phyloP scores from a whole-genome alignment of 2,329 filamentous ascomycete genomes.

The Sporothrix pallida region DNA sequence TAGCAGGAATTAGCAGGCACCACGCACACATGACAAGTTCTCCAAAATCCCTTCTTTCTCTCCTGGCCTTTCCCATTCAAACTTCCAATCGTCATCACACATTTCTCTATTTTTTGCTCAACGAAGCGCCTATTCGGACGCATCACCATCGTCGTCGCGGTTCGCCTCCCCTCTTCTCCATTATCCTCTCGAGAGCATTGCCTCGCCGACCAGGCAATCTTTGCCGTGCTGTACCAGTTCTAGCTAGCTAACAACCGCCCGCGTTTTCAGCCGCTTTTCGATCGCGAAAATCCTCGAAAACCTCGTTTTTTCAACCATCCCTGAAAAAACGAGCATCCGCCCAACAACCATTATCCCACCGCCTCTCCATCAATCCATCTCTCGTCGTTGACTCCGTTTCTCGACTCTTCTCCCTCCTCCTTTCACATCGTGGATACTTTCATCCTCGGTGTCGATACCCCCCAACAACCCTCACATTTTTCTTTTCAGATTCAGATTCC shows the following conservation, averaged over 20 bases:
- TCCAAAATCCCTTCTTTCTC: conserved; percentile 34
- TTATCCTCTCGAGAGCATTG: conserved; percentile 19
- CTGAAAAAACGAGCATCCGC: conserved; percentile 14
- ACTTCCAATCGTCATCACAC: conserved; percentile 31
- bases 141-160: conserved; percentile 20
- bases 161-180: conserved; percentile 23
- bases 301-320: conserved; percentile 23
- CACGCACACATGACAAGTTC: conserved; percentile 33
- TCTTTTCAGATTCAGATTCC: conserved; percentile 42
- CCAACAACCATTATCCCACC: not conserved
- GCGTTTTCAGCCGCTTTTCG: conserved; percentile 10
- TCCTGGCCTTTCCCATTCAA: conserved; percentile 26
- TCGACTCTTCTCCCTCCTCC: conserved; percentile 18
- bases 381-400: not conserved
- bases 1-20: conserved; percentile 30
- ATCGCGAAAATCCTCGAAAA: conserved; percentile 30
- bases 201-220: conserved; percentile 25
- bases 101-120: not conserved
- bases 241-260: conserved; percentile 8
- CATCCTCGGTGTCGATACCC: conserved; percentile 25
- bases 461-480: not conserved
- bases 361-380: not conserved
- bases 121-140: conserved; percentile 18
- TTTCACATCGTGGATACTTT: conserved; percentile 8
- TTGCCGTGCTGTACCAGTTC: not conserved